phyloP scores from a whole-genome alignment of 2,329 filamentous ascomycete genomes.

The Aspergillus fumigatus region DNA sequence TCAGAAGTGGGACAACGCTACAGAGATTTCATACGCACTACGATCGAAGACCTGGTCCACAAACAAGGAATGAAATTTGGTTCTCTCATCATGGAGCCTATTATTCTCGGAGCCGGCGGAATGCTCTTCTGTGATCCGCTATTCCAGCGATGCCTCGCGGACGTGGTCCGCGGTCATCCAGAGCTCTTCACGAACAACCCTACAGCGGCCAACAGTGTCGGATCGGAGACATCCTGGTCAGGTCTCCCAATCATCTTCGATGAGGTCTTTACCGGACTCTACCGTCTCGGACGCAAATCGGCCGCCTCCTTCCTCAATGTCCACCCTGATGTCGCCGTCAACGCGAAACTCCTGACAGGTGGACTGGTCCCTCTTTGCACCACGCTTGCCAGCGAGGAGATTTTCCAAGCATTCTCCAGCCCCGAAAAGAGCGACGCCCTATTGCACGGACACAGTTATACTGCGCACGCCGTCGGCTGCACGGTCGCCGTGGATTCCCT shows the following conservation, averaged over 20 bases:
- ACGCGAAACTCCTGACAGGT: slow-evolving; percentile 80
- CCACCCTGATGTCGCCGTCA: slow-evolving; percentile 70
- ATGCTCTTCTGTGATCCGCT: slow-evolving; percentile 81
- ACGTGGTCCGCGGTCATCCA: slow-evolving; percentile 58
- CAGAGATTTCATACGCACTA: slow-evolving; percentile 53
- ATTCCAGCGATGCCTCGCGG: slow-evolving; percentile 69
- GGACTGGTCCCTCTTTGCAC: slow-evolving; percentile 72
- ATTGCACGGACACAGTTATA: slow-evolving; percentile 82
- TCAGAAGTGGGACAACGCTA: slow-evolving; percentile 51
- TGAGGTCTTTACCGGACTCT: slow-evolving; percentile 82
- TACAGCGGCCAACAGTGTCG: slow-evolving; percentile 1
- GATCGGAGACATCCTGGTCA: slow-evolving; percentile 49
- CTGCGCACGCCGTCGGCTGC: slow-evolving; percentile 76
- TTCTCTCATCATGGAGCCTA: slow-evolving; percentile 72
- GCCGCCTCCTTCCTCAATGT: slow-evolving; percentile 65
- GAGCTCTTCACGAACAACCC: slow-evolving; percentile 47
- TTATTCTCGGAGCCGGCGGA: slow-evolving; percentile 75
- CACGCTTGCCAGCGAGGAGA: slow-evolving; percentile 67
- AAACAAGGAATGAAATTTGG: slow-evolving; percentile 64
- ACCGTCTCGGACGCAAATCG: slow-evolving; percentile 70
- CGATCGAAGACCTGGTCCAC: slow-evolving; percentile 50
- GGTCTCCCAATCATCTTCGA: slow-evolving; percentile 78
- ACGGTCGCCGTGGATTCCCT: slow-evolving; percentile 69
- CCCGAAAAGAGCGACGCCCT: slow-evolving; percentile 73
- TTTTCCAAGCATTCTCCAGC: slow-evolving; percentile 68